A percentile compares a stretch with the other conserved stretches of the same genome.
Conservation (phyloP, 2,329 filamentous ascomycete species). For the Cercospora sp. region DNA sequence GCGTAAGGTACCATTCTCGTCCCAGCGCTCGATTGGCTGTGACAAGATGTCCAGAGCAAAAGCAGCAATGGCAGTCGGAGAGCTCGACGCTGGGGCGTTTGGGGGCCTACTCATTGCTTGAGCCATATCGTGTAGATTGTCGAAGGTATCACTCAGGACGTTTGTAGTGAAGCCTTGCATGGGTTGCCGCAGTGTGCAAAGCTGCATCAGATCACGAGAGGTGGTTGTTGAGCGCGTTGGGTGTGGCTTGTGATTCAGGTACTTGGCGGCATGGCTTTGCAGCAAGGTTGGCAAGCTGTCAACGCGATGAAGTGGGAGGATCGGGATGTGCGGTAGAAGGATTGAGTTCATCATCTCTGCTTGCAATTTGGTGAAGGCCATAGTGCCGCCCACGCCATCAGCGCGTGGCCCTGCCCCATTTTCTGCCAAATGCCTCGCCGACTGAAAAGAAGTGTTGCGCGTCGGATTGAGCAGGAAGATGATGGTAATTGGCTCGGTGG, state of each 20-base stretch:
- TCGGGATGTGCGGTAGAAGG: conserved; percentile 31
- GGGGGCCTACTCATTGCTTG: not conserved
- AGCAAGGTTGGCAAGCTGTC: conserved; percentile 31
- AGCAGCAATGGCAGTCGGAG: conserved; percentile 15
- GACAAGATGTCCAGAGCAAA: conserved; percentile 15
- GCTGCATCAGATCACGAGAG: conserved; percentile 6
- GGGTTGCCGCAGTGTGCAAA: conserved; percentile 13
- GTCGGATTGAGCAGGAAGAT: conserved; percentile 36
- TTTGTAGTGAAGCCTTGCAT: conserved; percentile 9
- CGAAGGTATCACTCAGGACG: conserved; percentile 15
- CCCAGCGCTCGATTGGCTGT: conserved; percentile 2
- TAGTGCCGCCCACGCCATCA: conserved; percentile 18
- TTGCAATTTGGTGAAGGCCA: conserved; percentile 35
- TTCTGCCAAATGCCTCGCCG: conserved; percentile 17
- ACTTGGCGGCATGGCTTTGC: conserved; percentile 16
- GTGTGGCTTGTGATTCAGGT: not conserved
- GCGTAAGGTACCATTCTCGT: conserved; percentile 32
- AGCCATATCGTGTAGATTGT: conserved; percentile 14
- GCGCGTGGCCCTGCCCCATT: not conserved
- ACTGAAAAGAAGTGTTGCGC: conserved; percentile 19
- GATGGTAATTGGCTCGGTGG: conserved; percentile 36
- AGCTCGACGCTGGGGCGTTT: conserved; percentile 11
- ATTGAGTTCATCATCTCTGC: conserved; percentile 26
- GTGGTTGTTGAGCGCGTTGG: not conserved
- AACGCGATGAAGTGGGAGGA: conserved; percentile 32